Conservation (phyloP, 768 basidiomycete species). For the Rubroboletus pulcherrimus region DNA sequence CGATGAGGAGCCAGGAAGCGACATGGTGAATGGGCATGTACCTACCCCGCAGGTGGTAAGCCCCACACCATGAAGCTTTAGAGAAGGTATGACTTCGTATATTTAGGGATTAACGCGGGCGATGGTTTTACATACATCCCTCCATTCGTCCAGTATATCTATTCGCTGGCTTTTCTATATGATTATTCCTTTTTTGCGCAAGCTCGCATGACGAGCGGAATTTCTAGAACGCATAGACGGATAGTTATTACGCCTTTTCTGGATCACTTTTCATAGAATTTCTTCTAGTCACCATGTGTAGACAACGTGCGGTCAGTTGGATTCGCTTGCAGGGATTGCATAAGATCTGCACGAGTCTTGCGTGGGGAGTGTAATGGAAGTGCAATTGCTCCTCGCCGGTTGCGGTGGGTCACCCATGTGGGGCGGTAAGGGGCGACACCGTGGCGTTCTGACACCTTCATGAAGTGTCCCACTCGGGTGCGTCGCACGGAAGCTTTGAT, state of each 20-base stretch:
- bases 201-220: constrained; percentile 16
- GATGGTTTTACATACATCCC: constrained; percentile 23
- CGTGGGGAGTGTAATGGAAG: constrained; percentile 24
- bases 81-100: constrained; percentile 30
- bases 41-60: constrained; percentile 34
- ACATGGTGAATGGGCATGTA: constrained; percentile 38
- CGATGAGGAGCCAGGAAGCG: constrained; percentile 36
- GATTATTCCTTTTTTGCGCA: constrained; percentile 37
- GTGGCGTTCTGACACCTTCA: not conserved
- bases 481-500: not conserved
- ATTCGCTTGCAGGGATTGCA: constrained; percentile 12
- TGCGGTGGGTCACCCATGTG: constrained; percentile 7
- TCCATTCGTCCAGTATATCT: constrained; percentile 24
- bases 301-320: constrained; percentile 12
- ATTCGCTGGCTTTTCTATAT: constrained; percentile 37
- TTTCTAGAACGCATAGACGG: constrained; percentile 27
- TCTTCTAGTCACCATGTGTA: constrained; percentile 11
- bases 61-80: constrained; percentile 30
- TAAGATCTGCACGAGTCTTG: constrained; percentile 5
- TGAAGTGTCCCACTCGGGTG: not conserved
- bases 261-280: constrained; percentile 14
- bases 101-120: constrained; percentile 26
- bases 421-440: not conserved
- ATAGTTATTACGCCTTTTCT: constrained; percentile 11
- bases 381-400: not conserved